Percentiles rank a stretch among this genome's conserved stretches.
These are phyloP conservation scores for Acacia pycnantha DNA, from an alignment of 331 rosid genomes.

Conservation along the genomic window DNA sequence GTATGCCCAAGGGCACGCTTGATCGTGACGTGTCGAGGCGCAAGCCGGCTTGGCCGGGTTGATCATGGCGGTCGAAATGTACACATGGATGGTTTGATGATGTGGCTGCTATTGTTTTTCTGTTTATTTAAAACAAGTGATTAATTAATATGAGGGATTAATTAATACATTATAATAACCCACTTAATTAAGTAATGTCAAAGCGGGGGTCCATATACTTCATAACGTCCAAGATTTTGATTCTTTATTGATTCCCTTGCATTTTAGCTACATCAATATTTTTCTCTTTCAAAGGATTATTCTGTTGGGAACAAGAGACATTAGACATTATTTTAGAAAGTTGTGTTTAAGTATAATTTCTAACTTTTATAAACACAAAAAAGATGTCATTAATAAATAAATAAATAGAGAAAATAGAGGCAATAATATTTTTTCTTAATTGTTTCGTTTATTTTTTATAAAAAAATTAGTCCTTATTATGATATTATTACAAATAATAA, in stretches of 20 bases:
- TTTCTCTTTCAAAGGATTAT: not conserved
- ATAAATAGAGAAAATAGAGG: not conserved
- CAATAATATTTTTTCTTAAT: too few species aligned
- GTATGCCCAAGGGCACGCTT: conserved; percentile 39
- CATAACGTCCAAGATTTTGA: conserved; percentile 20
- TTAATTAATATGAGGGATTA: not conserved
- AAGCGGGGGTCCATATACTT: conserved; percentile 43
- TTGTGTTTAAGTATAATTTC: not conserved
- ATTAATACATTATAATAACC: conserved; percentile 30
- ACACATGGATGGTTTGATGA: conserved; percentile 43
- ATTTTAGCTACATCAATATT: not conserved
- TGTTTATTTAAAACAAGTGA: conserved; percentile 7
- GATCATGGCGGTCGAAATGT: conserved; percentile 14
- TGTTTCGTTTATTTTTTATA: too few species aligned
- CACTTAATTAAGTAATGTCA: conserved; percentile 33
- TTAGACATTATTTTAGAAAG: not conserved
- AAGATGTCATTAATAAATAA: not conserved
- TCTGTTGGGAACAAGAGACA: not conserved
- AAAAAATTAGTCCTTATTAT: not conserved
- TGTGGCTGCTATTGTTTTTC: not conserved
- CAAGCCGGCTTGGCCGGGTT: not conserved
- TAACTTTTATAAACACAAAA: too few species aligned
- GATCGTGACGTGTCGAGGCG: conserved; percentile 27
- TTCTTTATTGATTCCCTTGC: not conserved
- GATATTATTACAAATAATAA: not conserved